Conservation (phyloP, 148 eudicot genomes). For the Fagopyrum homotropicum region DNA sequence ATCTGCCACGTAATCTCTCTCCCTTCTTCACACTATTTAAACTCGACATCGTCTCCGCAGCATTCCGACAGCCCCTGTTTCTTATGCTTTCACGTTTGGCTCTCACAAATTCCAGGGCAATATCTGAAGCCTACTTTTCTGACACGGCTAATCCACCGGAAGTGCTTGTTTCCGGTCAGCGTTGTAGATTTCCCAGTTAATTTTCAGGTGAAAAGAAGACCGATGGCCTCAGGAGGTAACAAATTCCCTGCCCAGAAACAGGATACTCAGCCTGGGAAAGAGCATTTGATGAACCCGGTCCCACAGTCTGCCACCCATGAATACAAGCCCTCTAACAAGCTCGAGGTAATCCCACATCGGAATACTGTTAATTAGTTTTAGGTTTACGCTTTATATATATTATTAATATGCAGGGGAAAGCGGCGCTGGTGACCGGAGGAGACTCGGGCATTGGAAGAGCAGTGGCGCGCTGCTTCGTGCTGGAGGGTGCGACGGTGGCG, state of each 20-base stretch:
- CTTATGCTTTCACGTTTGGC: not conserved
- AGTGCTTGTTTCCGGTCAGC: not conserved
- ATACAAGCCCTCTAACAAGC: slow-evolving; percentile 19
- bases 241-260: slow-evolving; percentile 16
- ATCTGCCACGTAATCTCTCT: slow-evolving; percentile 11
- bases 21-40: not conserved
- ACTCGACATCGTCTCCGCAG: not conserved
- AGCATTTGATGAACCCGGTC: slow-evolving; percentile 16
- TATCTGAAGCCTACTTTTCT: not conserved
- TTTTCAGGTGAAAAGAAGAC: not conserved
- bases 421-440: slow-evolving; percentile 84
- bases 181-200: not conserved
- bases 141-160: not conserved
- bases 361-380: no score
- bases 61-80: not conserved
- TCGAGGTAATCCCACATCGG: slow-evolving; percentile 2
- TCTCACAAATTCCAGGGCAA: not conserved
- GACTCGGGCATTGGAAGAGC: slow-evolving; percentile 93
- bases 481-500: slow-evolving; percentile 86
- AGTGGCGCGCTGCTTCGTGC: slow-evolving; percentile 52
- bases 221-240: slow-evolving; percentile 13
- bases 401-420: slow-evolving; percentile 50
- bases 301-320: not conserved
- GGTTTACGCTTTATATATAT: no score
- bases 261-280: slow-evolving; percentile 19